A percentile compares a stretch with the other conserved stretches of the same genome.
Evolutionary conservation across 192 early-diverging fungal genomes (phyloP).

Genomic region (Umbelopsis sp.): DNA sequence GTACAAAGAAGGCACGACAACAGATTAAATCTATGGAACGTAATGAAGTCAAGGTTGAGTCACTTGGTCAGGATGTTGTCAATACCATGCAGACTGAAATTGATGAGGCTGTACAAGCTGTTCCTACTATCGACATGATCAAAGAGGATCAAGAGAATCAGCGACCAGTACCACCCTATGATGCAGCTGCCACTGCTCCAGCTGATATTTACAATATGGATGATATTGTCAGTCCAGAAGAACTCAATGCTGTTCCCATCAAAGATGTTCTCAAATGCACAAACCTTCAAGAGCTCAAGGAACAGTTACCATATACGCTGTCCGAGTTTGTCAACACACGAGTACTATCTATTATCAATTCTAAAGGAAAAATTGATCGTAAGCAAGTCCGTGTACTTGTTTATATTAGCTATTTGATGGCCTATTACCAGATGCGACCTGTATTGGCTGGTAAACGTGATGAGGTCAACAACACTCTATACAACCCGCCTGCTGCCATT

Average conservation of each 20-base stretch:
- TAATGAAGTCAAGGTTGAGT: slow-evolving; percentile 81
- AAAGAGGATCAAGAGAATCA: slow-evolving; percentile 52
- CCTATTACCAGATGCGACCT: slow-evolving; percentile 50
- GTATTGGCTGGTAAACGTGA: slow-evolving; percentile 47
- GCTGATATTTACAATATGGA: slow-evolving; percentile 84
- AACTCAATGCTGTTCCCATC: slow-evolving; percentile 66
- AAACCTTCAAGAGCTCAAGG: slow-evolving; percentile 39
- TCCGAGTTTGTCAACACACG: slow-evolving; percentile 50
- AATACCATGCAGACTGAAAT: slow-evolving; percentile 71
- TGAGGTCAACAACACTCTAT: slow-evolving; percentile 50
- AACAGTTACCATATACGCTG: slow-evolving; percentile 39
- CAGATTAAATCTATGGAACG: slow-evolving; percentile 80
- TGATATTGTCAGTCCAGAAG: slow-evolving; percentile 64
- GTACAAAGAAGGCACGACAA: slow-evolving; percentile 87
- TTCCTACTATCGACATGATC: slow-evolving; percentile 61
- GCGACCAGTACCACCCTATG: slow-evolving; percentile 77
- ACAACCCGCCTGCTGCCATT: slow-evolving; percentile 60
- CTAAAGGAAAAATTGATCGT: slow-evolving; percentile 53
- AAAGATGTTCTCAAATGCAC: slow-evolving; percentile 51
- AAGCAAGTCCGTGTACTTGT: slow-evolving; percentile 59
- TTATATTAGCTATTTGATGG: slow-evolving; percentile 80
- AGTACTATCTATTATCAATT: slow-evolving; percentile 35
- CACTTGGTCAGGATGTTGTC: slow-evolving; percentile 58
- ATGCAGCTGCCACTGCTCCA: slow-evolving; percentile 63
- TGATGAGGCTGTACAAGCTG: slow-evolving; percentile 58